Evolutionary conservation across 371 early-diverging fungal genomes (phyloP), one percentile per base, ranked within the genome.

Genomic region (Cladochytrium tenue): DNA sequence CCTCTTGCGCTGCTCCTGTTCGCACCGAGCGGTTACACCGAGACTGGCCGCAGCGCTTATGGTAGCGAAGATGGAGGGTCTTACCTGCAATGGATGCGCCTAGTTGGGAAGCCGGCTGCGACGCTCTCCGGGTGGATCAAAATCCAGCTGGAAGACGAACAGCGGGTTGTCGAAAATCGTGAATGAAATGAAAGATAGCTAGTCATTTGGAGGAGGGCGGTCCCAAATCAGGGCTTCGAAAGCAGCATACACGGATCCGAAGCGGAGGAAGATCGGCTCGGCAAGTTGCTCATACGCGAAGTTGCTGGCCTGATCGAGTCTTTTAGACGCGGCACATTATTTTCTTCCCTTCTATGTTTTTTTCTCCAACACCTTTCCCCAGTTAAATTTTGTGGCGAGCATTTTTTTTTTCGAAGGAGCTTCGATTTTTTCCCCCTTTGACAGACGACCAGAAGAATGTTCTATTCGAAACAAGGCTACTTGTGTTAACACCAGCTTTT

Each of bases 1-100:
- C 72, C 78, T 0, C 36, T 74, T 2, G 73, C 69, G 20, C 60
- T 78, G 23, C 32, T 78, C 27, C 51, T 78, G 1, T 69, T 78
- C 34, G 58, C 70, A 4, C 57, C 68, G 1, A 51, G 53, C 55
- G 56, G 62, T 1, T 26, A 33, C 3, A 25, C 23, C 5, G 67
- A 66, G 33, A 56, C 61, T 3, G 26, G 62, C 4, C n/a, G n/a
- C n/a, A n/a, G n/a, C n/a, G n/a, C n/a, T n/a, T n/a, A n/a, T n/a
- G 35, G 35, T 1, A 35, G 26, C 26, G 28, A 13, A 2, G 32
- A 53, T 23, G 61, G 4, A 26, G 31, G 63, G 17, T 51, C 64
- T 25, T 20, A 43, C 20, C 53, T 51, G 60, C 4, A 20, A 17
- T 51, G 62, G 73, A 50, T 31, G 51, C 43, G 60, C 20, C 59